Conservation (phyloP, 1,139 yeast genomes). For the Zygoascus hellenicus region DNA sequence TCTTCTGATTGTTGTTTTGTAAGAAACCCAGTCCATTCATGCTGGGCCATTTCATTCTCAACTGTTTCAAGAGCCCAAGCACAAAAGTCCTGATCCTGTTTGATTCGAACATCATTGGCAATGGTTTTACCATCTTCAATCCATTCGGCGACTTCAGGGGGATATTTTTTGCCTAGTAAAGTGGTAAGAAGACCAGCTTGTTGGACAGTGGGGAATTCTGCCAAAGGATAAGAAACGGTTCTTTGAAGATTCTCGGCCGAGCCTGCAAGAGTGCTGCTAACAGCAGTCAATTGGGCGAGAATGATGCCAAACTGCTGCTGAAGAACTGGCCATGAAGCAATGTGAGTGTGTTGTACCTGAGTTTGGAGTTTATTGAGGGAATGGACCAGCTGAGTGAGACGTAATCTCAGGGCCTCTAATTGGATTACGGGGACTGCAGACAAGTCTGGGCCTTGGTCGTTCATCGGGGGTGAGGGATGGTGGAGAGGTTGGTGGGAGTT, state of each 20-base stretch:
- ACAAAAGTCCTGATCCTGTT: slow-evolving; percentile 35
- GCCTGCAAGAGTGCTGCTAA: slow-evolving; percentile 60
- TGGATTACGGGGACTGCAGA: slow-evolving; percentile 53
- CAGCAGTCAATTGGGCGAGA: slow-evolving; percentile 70
- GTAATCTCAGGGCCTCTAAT: slow-evolving; percentile 53
- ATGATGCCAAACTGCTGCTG: slow-evolving; percentile 83
- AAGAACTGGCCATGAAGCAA: slow-evolving; percentile 44
- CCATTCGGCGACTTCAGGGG: slow-evolving; percentile 92
- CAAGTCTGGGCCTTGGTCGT: slow-evolving; percentile 18
- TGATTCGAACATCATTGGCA: slow-evolving; percentile 29
- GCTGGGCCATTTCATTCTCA: slow-evolving; percentile 49
- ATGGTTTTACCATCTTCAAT: slow-evolving; percentile 50
- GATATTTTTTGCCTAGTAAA: slow-evolving; percentile 72
- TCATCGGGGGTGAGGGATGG: slow-evolving; percentile 2
- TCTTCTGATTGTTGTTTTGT: slow-evolving; percentile 47
- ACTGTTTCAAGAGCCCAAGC: slow-evolving; percentile 57
- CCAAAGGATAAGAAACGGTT: slow-evolving; percentile 77
- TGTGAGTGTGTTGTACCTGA: slow-evolving; percentile 32
- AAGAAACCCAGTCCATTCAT: slow-evolving; percentile 57
- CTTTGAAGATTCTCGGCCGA: slow-evolving; percentile 54
- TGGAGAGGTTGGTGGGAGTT: not conserved
- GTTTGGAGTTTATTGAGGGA: slow-evolving; percentile 31
- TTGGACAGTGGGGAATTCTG: slow-evolving; percentile 76
- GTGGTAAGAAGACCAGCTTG: slow-evolving; percentile 81
- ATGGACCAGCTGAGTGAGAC: slow-evolving; percentile 47